Conservation (phyloP, 208 protist species). For the Trypanosoma melophagium region DNA sequence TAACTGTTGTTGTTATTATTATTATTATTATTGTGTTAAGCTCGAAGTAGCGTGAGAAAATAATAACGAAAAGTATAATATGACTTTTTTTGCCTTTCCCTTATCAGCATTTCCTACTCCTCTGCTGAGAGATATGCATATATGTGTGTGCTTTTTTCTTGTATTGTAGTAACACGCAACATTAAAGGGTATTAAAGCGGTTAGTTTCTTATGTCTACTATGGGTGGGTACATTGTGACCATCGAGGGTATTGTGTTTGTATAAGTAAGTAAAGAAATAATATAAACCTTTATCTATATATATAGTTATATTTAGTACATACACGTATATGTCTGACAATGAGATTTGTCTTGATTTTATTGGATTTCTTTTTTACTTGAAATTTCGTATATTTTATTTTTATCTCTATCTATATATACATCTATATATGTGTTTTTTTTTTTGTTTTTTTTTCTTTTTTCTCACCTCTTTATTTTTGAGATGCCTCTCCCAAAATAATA, state of each 20-base stretch:
- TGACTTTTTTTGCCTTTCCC: not conserved
- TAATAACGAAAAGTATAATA: constrained; percentile 1
- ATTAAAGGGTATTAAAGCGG: not conserved
- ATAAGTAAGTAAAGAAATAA: too few species aligned
- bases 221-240: not conserved
- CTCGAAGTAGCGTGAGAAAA: constrained; percentile 1
- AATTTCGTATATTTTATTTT: constrained; percentile 2
- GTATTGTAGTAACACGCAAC: constrained; percentile 4
- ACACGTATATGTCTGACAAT: too few species aligned
- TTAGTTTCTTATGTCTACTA: not conserved
- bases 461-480: not conserved
- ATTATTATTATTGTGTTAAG: not conserved
- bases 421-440: constrained; percentile 10
- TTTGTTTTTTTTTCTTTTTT: constrained; percentile 8
- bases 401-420: constrained; percentile 18
- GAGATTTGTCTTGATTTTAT: not conserved
- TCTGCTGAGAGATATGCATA: constrained; percentile 1
- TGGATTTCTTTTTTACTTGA: not conserved
- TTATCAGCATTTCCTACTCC: constrained; percentile 1
- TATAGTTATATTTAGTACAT: too few species aligned
- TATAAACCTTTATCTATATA: too few species aligned
- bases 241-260: not conserved
- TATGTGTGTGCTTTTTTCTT: constrained; percentile 7
- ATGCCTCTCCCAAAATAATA: not conserved
- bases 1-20: too few species aligned